A percentile compares a stretch with the other conserved stretches of the same genome.
Conservation (phyloP, 2,329 filamentous ascomycete species). For the Fusarium proliferatum region DNA sequence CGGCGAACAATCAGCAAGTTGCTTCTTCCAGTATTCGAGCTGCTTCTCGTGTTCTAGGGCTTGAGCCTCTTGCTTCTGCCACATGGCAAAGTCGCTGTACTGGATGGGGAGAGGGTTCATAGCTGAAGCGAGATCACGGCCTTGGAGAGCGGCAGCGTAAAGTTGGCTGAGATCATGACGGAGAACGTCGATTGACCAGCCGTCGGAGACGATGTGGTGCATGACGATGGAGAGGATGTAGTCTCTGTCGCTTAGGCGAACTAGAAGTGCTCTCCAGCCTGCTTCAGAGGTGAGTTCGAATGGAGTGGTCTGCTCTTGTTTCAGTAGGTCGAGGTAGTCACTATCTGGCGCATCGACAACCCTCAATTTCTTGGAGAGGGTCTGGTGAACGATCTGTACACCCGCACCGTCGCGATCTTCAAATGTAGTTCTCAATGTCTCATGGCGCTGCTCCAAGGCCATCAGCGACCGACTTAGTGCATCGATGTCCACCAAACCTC, state of each 20-base stretch:
- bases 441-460: neutral
- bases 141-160: slow-evolving; percentile 22
- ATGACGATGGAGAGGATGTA: slow-evolving; percentile 44
- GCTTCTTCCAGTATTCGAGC: slow-evolving; percentile 38
- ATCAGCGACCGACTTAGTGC: neutral
- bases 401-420: neutral
- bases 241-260: slow-evolving; percentile 18
- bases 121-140: neutral
- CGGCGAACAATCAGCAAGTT: slow-evolving; percentile 27
- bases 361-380: slow-evolving; percentile 1
- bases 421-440: neutral
- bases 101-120: slow-evolving; percentile 36
- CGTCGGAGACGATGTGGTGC: slow-evolving; percentile 47
- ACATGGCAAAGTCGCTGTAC: slow-evolving; percentile 43
- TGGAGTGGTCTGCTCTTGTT: neutral
- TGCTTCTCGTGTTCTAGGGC: slow-evolving; percentile 32
- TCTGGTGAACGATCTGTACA: neutral
- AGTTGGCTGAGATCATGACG: slow-evolving; percentile 33
- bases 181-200: slow-evolving; percentile 45
- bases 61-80: slow-evolving; percentile 38
- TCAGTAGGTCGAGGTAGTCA: accelerated
- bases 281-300: neutral
- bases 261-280: slow-evolving; percentile 6
- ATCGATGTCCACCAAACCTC: neutral
- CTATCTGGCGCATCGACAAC: slow-evolving; percentile 69